Conservation (phyloP, 345 rosid species). For the Dipteronia sinensis region DNA sequence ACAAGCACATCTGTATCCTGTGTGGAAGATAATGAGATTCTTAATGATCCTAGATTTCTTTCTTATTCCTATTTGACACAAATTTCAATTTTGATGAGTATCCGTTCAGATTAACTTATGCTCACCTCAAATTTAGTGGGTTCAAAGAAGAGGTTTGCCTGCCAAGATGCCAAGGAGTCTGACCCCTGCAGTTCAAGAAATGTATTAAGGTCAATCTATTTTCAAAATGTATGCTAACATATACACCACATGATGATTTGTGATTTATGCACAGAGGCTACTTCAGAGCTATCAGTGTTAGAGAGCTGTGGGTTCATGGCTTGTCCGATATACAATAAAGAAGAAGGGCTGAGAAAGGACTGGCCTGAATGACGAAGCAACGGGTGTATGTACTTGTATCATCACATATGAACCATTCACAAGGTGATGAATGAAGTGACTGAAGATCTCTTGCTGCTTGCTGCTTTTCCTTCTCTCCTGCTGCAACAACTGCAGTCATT, state of each 20-base stretch:
- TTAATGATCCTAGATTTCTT: neutral
- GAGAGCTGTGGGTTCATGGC: neutral
- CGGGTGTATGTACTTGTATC: slow-evolving; percentile 69
- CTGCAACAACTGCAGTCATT: slow-evolving; percentile 84
- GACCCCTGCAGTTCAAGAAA: slow-evolving; percentile 59
- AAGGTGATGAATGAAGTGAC: slow-evolving; percentile 81
- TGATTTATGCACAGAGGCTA: neutral
- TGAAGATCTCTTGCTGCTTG: slow-evolving; percentile 76
- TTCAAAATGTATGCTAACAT: too few relatives aligned
- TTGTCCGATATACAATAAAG: neutral
- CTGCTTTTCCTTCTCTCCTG: slow-evolving; percentile 79
- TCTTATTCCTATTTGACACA: neutral
- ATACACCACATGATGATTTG: too few relatives aligned
- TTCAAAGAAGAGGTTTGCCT: slow-evolving; percentile 87
- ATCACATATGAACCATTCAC: slow-evolving; percentile 93
- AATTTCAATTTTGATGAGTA: neutral
- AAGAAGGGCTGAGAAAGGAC: slow-evolving; percentile 5
- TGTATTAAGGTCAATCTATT: neutral
- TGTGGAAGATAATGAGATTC: neutral
- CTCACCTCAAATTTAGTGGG: slow-evolving; percentile 85
- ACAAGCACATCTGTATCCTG: slow-evolving; percentile 82
- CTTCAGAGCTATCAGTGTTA: neutral
- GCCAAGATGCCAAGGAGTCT: slow-evolving; percentile 90
- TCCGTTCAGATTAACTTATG: slow-evolving; percentile 1
- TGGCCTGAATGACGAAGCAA: slow-evolving; percentile 86